phyloP scores from a whole-genome alignment of 495 filamentous ascomycete genomes.

The Aspergillus haitiensis region DNA sequence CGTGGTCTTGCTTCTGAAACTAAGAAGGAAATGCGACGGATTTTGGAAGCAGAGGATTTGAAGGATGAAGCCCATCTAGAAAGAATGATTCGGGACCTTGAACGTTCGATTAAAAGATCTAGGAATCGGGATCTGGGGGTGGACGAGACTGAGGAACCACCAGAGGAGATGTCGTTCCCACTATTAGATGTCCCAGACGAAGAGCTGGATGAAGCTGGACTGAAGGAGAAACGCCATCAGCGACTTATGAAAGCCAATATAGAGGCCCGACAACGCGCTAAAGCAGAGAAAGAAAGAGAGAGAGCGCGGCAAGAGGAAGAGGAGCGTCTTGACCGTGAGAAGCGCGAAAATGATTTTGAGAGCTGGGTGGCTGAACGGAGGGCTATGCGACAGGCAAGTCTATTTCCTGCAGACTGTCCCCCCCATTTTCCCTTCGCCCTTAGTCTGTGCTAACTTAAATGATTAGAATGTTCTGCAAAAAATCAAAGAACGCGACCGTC shows the following conservation, averaged over 20 bases:
- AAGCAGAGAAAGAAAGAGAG: slow-evolving; percentile 92
- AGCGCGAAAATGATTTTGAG: slow-evolving; percentile 78
- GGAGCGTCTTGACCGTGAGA: slow-evolving; percentile 77
- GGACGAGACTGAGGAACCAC: slow-evolving; percentile 70
- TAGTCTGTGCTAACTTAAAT: slow-evolving; percentile 11
- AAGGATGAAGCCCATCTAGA: slow-evolving; percentile 85
- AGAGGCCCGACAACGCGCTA: slow-evolving; percentile 86
- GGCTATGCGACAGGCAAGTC: slow-evolving; percentile 62
- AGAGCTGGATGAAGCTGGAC: slow-evolving; percentile 81
- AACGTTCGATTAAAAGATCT: slow-evolving; percentile 81
- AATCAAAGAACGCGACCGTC: slow-evolving; percentile 88
- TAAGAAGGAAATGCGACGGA: slow-evolving; percentile 84
- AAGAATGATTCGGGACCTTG: slow-evolving; percentile 78
- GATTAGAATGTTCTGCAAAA: slow-evolving; percentile 62
- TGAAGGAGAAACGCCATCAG: slow-evolving; percentile 91
- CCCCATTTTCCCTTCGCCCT: background rate
- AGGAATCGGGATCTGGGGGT: slow-evolving; percentile 90
- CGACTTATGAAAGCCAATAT: slow-evolving; percentile 89
- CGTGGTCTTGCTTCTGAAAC: slow-evolving; percentile 61
- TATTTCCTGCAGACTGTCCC: background rate
- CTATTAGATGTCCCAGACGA: slow-evolving; percentile 89
- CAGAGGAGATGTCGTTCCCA: slow-evolving; percentile 78
- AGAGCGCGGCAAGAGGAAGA: slow-evolving; percentile 79
- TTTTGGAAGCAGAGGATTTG: slow-evolving; percentile 86
- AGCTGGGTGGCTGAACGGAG: slow-evolving; percentile 83